Evolutionary conservation across 495 filamentous ascomycete genomes (phyloP).

Genomic region (Hypoxylon lenormandii): DNA sequence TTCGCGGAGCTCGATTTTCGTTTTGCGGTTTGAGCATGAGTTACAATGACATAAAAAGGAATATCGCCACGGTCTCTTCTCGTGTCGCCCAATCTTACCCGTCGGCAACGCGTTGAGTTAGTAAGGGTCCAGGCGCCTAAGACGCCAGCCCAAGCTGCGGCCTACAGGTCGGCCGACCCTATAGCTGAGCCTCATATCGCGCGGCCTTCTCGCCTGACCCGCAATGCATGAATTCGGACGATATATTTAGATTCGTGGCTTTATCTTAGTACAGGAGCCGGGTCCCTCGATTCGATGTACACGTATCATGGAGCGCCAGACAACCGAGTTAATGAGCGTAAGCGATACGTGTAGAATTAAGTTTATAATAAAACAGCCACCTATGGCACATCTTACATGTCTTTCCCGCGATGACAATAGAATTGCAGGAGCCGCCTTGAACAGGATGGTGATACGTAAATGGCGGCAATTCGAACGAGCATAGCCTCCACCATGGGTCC

Average conservation of each 20-base stretch:
- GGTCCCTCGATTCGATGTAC: not conserved
- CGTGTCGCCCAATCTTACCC: too few relatives aligned
- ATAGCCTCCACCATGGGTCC: constrained; percentile 34
- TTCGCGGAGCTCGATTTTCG: constrained; percentile 28
- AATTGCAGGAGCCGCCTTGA: constrained; percentile 8
- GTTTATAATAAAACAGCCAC: too few relatives aligned
- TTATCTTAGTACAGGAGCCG: not conserved
- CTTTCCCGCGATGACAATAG: constrained; percentile 1
- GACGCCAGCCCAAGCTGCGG: constrained; percentile 4
- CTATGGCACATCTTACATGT: too few relatives aligned
- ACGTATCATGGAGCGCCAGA: not conserved
- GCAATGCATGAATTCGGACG: constrained; percentile 33
- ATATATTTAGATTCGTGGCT: constrained; percentile 37
- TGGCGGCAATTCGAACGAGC: constrained; percentile 19
- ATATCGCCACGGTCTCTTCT: too few relatives aligned
- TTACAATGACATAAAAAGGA: not conserved
- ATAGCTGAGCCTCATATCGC: constrained; percentile 15
- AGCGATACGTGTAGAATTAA: too few relatives aligned
- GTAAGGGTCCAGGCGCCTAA: not conserved
- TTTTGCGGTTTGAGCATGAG: constrained; percentile 22
- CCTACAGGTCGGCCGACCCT: constrained; percentile 7
- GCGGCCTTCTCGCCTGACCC: constrained; percentile 29
- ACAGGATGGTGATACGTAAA: constrained; percentile 6
- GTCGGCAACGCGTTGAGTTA: too few relatives aligned
- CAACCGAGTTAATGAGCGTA: too few relatives aligned